Conservation (phyloP, 805 yeast genomes). For the Candida gorgasii region DNA sequence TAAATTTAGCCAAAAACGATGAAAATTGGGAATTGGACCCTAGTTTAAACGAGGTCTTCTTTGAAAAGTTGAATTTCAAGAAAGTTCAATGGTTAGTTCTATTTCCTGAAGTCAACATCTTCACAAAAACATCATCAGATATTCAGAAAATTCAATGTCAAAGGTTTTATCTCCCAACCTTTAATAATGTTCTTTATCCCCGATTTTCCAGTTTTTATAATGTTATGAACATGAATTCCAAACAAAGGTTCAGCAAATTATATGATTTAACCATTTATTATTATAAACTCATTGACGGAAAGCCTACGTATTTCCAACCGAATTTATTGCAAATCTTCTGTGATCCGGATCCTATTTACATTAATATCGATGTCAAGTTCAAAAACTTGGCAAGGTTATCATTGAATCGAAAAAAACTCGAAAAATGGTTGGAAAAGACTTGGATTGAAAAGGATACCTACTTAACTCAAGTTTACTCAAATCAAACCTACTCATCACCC, state of each 20-base stretch:
- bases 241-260: conserved; percentile 42
- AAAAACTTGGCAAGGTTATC: conserved; percentile 52
- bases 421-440: conserved; percentile 71
- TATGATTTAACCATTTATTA: conserved; percentile 61
- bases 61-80: conserved; percentile 35
- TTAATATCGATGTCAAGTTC: conserved; percentile 50
- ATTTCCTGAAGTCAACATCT: conserved; percentile 85
- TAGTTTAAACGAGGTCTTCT: conserved; percentile 33
- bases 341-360: conserved; percentile 27
- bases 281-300: conserved; percentile 9
- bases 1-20: conserved; percentile 54
- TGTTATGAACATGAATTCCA: conserved; percentile 37
- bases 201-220: conserved; percentile 62
- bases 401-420: conserved; percentile 53
- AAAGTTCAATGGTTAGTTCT: conserved; percentile 63
- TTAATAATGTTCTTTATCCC: conserved; percentile 72
- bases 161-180: conserved; percentile 58
- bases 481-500: conserved; percentile 1
- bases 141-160: conserved; percentile 57
- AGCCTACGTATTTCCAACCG: conserved; percentile 22
- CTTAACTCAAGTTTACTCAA: neutral
- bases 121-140: conserved; percentile 47
- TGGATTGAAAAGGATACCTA: conserved; percentile 71
- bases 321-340: conserved; percentile 33
- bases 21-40: conserved; percentile 68